Base-by-base conservation (phyloP, 1,139 yeast species). In the Fermentozyma sake region DNA sequence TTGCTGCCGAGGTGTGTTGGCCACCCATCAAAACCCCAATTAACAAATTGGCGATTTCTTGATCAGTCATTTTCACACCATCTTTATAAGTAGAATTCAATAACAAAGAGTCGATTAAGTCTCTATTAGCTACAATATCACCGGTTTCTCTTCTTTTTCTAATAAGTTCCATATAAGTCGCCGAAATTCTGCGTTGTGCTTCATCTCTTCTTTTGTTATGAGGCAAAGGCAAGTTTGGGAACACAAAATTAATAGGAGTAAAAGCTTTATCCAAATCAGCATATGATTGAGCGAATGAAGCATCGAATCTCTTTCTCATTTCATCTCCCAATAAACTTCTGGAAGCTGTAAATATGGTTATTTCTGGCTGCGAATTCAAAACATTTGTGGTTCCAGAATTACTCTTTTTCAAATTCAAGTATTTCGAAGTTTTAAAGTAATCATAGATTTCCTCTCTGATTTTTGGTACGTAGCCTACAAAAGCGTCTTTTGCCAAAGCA, bases 21-120 rank as follows among this genome's bases (percentile, higher is more conserved):
- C 98, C 98, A 45, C 98, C 98, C 98, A 91, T 91, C 35, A 91
- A 71, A 28, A 91, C 79, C 50, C 97, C 98, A 55, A 91, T 91
- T 55, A 87, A 69, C 52, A 91, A 68, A 58, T 89, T 83, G 21
- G 97, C 94, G 52, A 91, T 85, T 61, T 91, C 95, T 53, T 80
- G 80, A 55, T 91, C 98, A 15, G 95, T 79, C 96, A 91, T 87
- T 48, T 72, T 72, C 23, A 77, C 76, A 37, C 98, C 98, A 52
- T 91, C 97, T 53, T 84, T 87, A 61, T 91, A 91, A 35, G 85
- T 76, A 19, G 89, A 81, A 45, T 70, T 69, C 46, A 74, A 72
- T 85, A 91, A 78, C 48, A 87, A 72, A 12, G 93, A 73, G 54
- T 89, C 96, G 42, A 91, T 80, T 52, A 91, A 72, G 58, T 91